Evolutionary conservation across 768 basidiomycete species (phyloP).

Genomic region (Suillus ampliporus): DNA sequence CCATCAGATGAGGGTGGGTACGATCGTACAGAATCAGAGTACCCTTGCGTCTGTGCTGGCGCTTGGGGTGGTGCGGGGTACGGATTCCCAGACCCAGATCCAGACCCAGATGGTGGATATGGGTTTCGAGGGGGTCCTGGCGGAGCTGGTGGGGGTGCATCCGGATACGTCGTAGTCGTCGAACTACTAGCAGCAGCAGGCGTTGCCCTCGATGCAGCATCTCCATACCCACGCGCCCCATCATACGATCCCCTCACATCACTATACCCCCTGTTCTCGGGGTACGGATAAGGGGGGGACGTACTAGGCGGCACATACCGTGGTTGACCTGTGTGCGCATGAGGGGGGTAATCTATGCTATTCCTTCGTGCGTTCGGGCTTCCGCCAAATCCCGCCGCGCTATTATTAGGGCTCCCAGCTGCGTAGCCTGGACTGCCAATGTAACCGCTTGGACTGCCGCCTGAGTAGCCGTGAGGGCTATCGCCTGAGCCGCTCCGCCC

Average conservation of each 20-base stretch:
- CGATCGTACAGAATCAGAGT: neutral
- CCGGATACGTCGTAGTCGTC: conserved; percentile 12
- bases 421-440: conserved; percentile 54
- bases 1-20: neutral
- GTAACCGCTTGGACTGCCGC: conserved; percentile 63
- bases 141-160: neutral
- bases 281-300: conserved; percentile 8
- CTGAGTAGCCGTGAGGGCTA: conserved; percentile 52
- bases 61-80: conserved; percentile 23
- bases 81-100: conserved; percentile 29
- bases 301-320: conserved; percentile 5
- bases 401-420: conserved; percentile 9
- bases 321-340: neutral
- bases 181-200: neutral
- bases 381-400: neutral
- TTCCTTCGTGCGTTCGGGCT: neutral
- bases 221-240: neutral
- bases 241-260: conserved; percentile 6
- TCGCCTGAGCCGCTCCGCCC: conserved; percentile 43
- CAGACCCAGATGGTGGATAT: conserved; percentile 27
- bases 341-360: conserved; percentile 1
- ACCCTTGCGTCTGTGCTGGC: conserved; percentile 20
- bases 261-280: conserved; percentile 6
- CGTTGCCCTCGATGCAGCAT: neutral
- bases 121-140: conserved; percentile 27